Conservation (phyloP, 2,329 filamentous ascomycete species). For the Cladosporium sp. region DNA sequence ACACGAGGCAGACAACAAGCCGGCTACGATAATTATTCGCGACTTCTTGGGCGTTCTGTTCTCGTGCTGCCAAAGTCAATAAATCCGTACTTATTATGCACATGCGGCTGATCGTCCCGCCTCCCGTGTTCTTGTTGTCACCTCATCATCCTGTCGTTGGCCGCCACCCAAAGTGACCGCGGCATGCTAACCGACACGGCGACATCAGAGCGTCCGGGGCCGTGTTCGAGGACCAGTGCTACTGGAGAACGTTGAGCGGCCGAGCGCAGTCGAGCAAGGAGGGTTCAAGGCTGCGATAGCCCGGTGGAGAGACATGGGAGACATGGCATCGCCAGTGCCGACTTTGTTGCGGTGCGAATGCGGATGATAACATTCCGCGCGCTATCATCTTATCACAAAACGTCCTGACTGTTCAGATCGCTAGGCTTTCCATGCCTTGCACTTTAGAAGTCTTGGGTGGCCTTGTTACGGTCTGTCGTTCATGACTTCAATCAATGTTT, state of each 20-base stretch:
- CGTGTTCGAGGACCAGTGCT: neutral
- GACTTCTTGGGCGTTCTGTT: neutral
- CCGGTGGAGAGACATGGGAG: conserved; percentile 15
- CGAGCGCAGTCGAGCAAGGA: conserved; percentile 5
- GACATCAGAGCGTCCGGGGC: conserved; percentile 4
- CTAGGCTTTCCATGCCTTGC: neutral
- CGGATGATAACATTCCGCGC: conserved; percentile 4
- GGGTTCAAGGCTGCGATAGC: neutral
- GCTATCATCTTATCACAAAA: neutral
- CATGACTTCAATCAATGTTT: neutral
- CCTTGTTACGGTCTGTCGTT: neutral
- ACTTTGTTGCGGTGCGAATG: conserved; percentile 11
- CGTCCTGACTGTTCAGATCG: neutral
- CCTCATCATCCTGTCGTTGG: conserved; percentile 10
- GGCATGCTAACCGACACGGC: conserved; percentile 3
- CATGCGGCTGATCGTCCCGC: conserved; percentile 9
- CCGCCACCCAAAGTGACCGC: conserved; percentile 1
- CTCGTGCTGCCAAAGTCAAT: neutral
- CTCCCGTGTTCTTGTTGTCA: neutral
- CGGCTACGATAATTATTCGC: conserved; percentile 2
- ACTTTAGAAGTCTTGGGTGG: neutral
- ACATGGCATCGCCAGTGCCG: conserved; percentile 7
- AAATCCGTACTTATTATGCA: neutral
- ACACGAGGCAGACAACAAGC: conserved; percentile 7
- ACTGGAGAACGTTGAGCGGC: conserved; percentile 12